Evolutionary conservation across 768 basidiomycete species (phyloP).

Genomic region (Boletus rubescentipes): DNA sequence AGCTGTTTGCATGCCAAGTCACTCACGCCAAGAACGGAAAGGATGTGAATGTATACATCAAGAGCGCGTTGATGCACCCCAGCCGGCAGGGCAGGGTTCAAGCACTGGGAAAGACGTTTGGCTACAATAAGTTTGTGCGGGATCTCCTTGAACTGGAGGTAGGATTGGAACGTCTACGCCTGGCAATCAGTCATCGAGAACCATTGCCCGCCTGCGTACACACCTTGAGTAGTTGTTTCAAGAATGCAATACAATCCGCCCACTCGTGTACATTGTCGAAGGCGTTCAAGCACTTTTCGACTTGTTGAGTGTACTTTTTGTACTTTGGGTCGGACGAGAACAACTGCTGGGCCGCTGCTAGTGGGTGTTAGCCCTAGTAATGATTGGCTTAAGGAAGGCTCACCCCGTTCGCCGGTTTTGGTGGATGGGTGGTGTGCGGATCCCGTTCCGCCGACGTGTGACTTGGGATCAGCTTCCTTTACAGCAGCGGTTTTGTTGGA

Average conservation of each 20-base stretch:
- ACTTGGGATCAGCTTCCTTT: slow-evolving; percentile 21
- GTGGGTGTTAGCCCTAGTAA: neutral
- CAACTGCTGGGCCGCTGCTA: slow-evolving; percentile 51
- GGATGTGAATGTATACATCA: slow-evolving; percentile 91
- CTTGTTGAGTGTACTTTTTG: slow-evolving; percentile 89
- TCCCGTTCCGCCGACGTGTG: slow-evolving; percentile 7
- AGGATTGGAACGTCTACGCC: slow-evolving; percentile 85
- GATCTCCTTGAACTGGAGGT: slow-evolving; percentile 94
- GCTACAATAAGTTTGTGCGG: slow-evolving; percentile 92
- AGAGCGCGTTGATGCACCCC: slow-evolving; percentile 96
- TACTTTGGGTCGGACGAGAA: slow-evolving; percentile 86
- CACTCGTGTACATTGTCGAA: slow-evolving; percentile 98
- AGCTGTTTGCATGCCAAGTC: neutral
- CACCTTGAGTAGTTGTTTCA: slow-evolving; percentile 92
- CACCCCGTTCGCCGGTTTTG: slow-evolving; percentile 33
- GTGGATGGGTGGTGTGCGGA: slow-evolving; percentile 13
- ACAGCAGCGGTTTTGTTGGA: slow-evolving; percentile 11
- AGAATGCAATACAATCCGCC: slow-evolving; percentile 98
- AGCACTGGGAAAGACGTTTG: slow-evolving; percentile 92
- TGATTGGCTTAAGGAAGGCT: slow-evolving; percentile 7
- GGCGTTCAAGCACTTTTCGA: slow-evolving; percentile 88
- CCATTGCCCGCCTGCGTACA: slow-evolving; percentile 2
- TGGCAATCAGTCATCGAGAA: neutral
- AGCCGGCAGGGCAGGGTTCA: slow-evolving; percentile 96
- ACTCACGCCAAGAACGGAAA: slow-evolving; percentile 87